Base-by-base conservation (phyloP, 2,329 filamentous ascomycete species). In the Escovopsis sp. region DNA sequence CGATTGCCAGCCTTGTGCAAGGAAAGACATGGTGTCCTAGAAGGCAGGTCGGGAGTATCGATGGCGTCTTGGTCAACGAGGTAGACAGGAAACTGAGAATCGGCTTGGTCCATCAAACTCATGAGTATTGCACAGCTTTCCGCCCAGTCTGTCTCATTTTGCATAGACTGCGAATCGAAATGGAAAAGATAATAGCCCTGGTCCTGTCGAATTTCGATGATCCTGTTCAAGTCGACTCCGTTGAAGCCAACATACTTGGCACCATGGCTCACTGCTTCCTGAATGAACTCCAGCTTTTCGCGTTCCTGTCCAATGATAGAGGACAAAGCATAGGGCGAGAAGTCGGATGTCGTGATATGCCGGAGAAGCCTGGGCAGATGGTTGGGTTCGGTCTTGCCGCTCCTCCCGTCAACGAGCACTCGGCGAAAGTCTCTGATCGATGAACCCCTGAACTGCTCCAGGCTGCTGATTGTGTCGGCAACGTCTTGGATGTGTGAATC, bases 211-310 rank as follows among this genome's bases (percentile, higher is more conserved):
- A 35, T 34, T 0, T 39, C 8, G 10, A 4, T 31, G 10, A 42
- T 13, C 7, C 34, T 35, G 0, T 33, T 35, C 0, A 40, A 30
- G 16, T 44, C 39, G 4, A 45, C 31, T 0, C 42, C 49, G 10
- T 51, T 51, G 34, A 46, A 36, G 2, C 48, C 44, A 4, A 52
- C 39, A 15, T 51, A 51, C 5, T 39, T 30, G 9, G 48, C 46
- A 3, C 46, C 48, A 1, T 12, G 6, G 34, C 3, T 15, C 8
- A 35, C 13, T 9, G 16, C 9, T 9, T 15, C 12, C 9, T 13
- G 33, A 2, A 51, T 30, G 13, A 51, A 42, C 2, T 29, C 31
- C 10, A 51, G 43, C 25, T 50, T 51, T 9, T 43, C 33, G 0
- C 16, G 45, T 38, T 50, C 48, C 25, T 45, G 44, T 2, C 34